phyloP scores from a whole-genome alignment of 306 rosid genomes.

The Begonia loranthoides region DNA sequence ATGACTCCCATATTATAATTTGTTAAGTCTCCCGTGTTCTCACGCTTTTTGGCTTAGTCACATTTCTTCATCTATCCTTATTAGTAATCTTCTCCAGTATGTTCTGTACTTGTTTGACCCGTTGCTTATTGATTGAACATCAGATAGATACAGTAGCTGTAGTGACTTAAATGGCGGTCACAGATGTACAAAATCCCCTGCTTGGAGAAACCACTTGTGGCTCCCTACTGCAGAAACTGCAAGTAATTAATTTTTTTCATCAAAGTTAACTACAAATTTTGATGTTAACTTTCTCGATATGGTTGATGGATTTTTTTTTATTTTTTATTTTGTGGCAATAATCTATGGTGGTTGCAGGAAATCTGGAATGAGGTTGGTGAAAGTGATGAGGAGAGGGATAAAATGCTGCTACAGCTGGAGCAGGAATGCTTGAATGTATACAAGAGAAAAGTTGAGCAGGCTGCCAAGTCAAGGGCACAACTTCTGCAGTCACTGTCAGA shows the following conservation, averaged over 20 bases:
- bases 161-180: conserved; percentile 52
- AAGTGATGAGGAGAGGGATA: conserved; percentile 83
- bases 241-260: conserved; percentile 26
- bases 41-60: too few species aligned
- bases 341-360: conserved; percentile 31
- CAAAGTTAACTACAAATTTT: neutral
- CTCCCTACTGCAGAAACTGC: conserved; percentile 80
- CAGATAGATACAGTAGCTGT: conserved; percentile 23
- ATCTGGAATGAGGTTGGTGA: conserved; percentile 99
- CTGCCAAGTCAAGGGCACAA: conserved; percentile 87
- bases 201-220: conserved; percentile 73
- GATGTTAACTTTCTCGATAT: neutral
- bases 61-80: too few species aligned
- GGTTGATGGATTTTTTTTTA: neutral
- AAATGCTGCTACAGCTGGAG: conserved; percentile 96
- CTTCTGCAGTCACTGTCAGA: conserved; percentile 83
- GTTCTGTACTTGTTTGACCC: too few species aligned
- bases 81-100: too few species aligned
- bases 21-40: too few species aligned
- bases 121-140: too few species aligned
- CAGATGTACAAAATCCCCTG: conserved; percentile 56
- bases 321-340: neutral
- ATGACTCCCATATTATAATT: too few species aligned
- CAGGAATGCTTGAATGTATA: conserved; percentile 95
- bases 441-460: conserved; percentile 93